Conservation (phyloP, 768 basidiomycete genomes). For the Russula olivacea region DNA sequence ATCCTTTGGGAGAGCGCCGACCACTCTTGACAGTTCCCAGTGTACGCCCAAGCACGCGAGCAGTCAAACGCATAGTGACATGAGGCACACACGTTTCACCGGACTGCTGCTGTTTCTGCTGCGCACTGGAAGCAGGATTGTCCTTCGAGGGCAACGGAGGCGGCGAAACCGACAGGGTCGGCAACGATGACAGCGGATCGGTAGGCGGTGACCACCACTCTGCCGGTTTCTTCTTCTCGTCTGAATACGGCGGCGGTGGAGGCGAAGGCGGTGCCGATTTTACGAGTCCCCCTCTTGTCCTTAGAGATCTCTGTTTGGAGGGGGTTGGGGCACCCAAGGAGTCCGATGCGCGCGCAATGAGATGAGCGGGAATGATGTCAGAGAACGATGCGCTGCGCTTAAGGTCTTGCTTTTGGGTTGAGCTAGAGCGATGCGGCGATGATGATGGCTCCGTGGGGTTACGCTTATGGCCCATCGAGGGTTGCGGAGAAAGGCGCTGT, state of each 20-base stretch:
- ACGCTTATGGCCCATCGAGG: background rate
- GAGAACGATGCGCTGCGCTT: conserved; percentile 12
- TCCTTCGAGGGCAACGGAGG: background rate
- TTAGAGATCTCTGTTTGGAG: background rate
- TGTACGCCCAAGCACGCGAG: conserved; percentile 8
- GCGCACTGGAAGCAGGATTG: background rate
- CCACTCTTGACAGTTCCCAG: background rate
- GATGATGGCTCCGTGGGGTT: background rate
- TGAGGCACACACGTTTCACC: background rate
- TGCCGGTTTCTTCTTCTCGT: background rate
- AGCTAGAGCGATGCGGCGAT: background rate
- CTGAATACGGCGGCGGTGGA: background rate
- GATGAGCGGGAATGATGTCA: conserved; percentile 15
- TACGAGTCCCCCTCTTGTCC: background rate
- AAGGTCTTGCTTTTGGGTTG: background rate
- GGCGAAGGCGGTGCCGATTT: background rate
- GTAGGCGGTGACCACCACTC: background rate
- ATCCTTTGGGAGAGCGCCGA: background rate
- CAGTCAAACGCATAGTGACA: background rate
- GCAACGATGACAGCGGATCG: background rate
- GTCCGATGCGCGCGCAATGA: conserved; percentile 4
- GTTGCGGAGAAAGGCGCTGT: background rate
- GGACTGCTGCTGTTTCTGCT: background rate
- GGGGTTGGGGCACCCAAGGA: too few species aligned
- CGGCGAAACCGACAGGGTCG: background rate